These are phyloP conservation scores for Hirschfeldia incana DNA, from an alignment of 345 rosid genomes.

Conservation along the genomic window DNA sequence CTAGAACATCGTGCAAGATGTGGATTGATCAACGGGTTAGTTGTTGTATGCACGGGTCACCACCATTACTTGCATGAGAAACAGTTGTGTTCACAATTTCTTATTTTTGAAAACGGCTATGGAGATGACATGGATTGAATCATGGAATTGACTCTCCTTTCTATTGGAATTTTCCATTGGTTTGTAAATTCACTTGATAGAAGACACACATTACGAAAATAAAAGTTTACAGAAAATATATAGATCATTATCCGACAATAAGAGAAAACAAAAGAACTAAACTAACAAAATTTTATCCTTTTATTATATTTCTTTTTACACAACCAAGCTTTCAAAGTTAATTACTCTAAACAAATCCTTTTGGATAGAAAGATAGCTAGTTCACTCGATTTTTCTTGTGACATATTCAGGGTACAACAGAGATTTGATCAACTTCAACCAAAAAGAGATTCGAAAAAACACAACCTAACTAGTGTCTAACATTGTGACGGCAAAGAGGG, in stretches of 20 bases:
- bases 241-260: not conserved
- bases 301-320: not conserved
- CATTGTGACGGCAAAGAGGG: constrained; percentile 31
- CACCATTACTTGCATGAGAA: not conserved
- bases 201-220: not conserved
- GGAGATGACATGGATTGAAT: not conserved
- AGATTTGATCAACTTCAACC: not conserved
- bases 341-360: not conserved
- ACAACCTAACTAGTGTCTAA: constrained; percentile 1
- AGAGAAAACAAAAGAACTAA: not conserved
- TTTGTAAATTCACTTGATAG: not conserved
- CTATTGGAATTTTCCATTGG: not conserved
- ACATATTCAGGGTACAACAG: not conserved
- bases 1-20: not conserved
- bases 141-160: not conserved
- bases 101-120: not conserved
- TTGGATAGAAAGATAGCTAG: not conserved
- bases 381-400: not conserved
- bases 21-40: not conserved
- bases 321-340: not conserved
- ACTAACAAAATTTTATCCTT: not conserved
- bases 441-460: not conserved
- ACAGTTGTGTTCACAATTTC: not conserved
- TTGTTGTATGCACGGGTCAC: not conserved
- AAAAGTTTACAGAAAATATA: not conserved